A percentile compares a stretch with the other conserved stretches of the same genome.
These are phyloP conservation scores for Aspergillus carbonarius DNA, from an alignment of 2,329 filamentous ascomycete species.

Conservation along the genomic window DNA sequence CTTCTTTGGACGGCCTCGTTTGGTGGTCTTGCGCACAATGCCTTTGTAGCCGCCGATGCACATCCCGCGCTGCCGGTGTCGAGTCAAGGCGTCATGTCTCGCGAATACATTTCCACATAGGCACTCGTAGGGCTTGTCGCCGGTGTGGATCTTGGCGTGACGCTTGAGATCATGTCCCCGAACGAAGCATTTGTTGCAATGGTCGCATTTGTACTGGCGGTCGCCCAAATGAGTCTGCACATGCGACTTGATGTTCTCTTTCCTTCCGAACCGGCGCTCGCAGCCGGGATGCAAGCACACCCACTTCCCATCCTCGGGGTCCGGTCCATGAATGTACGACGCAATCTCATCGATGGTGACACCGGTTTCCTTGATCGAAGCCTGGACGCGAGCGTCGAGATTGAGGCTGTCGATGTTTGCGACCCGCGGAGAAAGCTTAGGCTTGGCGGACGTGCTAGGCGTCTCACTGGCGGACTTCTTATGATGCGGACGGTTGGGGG, in stretches of 20 bases:
- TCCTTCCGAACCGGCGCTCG: conserved; percentile 87
- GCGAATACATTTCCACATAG: conserved; percentile 94
- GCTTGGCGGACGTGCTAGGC: conserved; percentile 29
- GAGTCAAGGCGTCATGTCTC: conserved; percentile 88
- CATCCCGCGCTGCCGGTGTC: conserved; percentile 93
- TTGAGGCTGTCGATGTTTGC: conserved; percentile 51
- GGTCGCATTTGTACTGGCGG: conserved; percentile 89
- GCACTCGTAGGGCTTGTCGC: conserved; percentile 92
- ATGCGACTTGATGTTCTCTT: conserved; percentile 98
- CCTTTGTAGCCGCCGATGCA: conserved; percentile 94
- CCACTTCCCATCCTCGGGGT: conserved; percentile 74
- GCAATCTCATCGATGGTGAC: conserved; percentile 83
- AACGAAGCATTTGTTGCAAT: conserved; percentile 93
- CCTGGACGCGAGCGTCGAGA: conserved; percentile 57
- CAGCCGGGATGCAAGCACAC: conserved; percentile 75
- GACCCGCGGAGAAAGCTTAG: conserved; percentile 42
- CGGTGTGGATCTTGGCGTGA: conserved; percentile 95
- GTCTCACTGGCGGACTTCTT: conserved; percentile 20
- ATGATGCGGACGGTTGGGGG: conserved; percentile 23
- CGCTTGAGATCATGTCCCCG: conserved; percentile 96
- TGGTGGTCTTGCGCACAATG: conserved; percentile 64
- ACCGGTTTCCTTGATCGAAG: conserved; percentile 73
- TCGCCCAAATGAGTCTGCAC: conserved; percentile 98
- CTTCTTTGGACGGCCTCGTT: conserved; percentile 66
- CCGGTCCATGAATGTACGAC: conserved; percentile 70